Evolutionary conservation across 177 flowering plant species (phyloP), one percentile per base, ranked within the genome.

Genomic region (Tripterygium wilfordii): DNA sequence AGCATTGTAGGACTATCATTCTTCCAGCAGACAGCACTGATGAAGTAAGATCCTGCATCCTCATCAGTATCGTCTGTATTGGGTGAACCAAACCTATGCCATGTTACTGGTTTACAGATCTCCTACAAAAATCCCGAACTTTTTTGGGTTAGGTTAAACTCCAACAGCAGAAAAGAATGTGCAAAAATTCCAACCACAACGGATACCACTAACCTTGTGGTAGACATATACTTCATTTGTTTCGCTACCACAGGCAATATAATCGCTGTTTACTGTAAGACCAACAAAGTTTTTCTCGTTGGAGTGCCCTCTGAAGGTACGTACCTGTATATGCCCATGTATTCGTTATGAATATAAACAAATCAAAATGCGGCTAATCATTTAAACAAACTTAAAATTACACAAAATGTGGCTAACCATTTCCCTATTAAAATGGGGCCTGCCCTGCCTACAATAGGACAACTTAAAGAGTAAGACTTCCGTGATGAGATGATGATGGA

Each of bases 211-310:
- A 16, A 83, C 96, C 91, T 87, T 87, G 45, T 87, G 96, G 66
- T 87, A 87, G 36, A 79, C 85, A 49, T 52, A 83, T 21, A 81
- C 89, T 71, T 88, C 96, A 51, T 88, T 88, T 59, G 86, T 76
- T 68, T 88, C 96, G 33, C 95, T 85, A 48, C 96, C 96, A 53
- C 95, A 88, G 30, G 95, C 83, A 37, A 88, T 66, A 60, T 83
- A 85, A 56, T 82, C 91, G n/a, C 72, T 70, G 46, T 76, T 80
- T 19, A 81, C 95, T 0, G 91, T 51, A 18, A 88, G 77, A 54
- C 95, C 96, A 27, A 88, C 96, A 61, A 85, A 85, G 63, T 88
- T 83, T 75, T 88, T 88, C 80, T 88, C 91, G 54, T 88, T 88
- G 15, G 79, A 74, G 69, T 88, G 96, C 23, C 96, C 96, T 69